A percentile compares a stretch with the other conserved stretches of the same genome.
These are phyloP conservation scores for Thelonectria discophora DNA, from an alignment of 2,329 filamentous ascomycete genomes.

Conservation along the genomic window DNA sequence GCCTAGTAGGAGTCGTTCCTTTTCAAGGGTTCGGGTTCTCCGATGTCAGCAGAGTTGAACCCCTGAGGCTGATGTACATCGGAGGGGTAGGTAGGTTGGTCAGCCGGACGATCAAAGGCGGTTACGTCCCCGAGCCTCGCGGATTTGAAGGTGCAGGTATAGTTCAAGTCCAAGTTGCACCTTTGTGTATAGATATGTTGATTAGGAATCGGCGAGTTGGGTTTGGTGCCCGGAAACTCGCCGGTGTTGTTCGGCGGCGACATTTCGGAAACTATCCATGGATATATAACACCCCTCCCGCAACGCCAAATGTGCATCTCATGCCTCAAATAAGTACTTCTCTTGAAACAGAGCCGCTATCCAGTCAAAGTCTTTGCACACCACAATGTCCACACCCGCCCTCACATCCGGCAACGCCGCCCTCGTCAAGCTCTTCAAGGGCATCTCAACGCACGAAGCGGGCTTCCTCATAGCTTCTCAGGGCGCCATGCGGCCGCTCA, in stretches of 20 bases:
- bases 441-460: conserved; percentile 20
- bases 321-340: too few relatives aligned
- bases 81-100: background rate
- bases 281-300: conserved; percentile 6
- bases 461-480: conserved; percentile 20
- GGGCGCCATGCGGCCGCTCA: conserved; percentile 31
- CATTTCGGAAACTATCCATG: conserved; percentile 24
- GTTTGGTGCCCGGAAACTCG: background rate
- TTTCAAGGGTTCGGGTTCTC: background rate
- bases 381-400: conserved; percentile 23
- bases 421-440: conserved; percentile 31
- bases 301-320: background rate
- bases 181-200: background rate
- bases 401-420: conserved; percentile 17
- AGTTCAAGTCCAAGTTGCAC: background rate
- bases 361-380: background rate
- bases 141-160: background rate
- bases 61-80: background rate
- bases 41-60: background rate
- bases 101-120: background rate
- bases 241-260: conserved; percentile 7
- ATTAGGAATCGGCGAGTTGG: background rate
- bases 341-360: too few relatives aligned
- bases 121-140: background rate
- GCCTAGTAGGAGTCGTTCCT: background rate